Percentiles rank a stretch among this genome's conserved stretches.
Evolutionary conservation across 2,329 filamentous ascomycete genomes (phyloP).

Genomic region (Sphaerulina vaccinii): DNA sequence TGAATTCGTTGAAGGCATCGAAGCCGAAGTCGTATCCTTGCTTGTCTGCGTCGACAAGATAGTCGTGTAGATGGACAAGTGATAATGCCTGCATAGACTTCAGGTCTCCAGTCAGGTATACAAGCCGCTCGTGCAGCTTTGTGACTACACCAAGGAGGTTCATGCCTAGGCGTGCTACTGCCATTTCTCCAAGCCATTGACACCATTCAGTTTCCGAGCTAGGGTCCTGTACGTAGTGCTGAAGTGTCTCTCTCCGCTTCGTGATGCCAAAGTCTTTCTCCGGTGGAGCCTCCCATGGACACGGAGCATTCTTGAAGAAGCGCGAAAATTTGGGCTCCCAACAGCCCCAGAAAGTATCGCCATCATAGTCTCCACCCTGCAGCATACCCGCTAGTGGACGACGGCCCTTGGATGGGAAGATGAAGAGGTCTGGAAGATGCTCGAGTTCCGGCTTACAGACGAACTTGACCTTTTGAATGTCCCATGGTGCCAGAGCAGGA

Average conservation of each 20-base stretch:
- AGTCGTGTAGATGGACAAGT: conserved; percentile 45
- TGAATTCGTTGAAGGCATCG: conserved; percentile 49
- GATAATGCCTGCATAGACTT: conserved; percentile 10
- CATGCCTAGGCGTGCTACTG: conserved; percentile 50
- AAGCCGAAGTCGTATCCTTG: conserved; percentile 52
- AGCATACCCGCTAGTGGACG: conserved; percentile 66
- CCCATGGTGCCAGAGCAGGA: conserved; percentile 67
- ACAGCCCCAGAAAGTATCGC: conserved; percentile 72
- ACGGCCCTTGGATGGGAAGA: conserved; percentile 67
- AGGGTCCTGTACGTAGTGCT: conserved; percentile 48
- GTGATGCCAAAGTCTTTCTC: conserved; percentile 47
- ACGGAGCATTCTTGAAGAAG: conserved; percentile 63
- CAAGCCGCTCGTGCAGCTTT: conserved; percentile 60
- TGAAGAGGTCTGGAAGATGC: conserved; percentile 71
- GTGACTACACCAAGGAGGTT: conserved; percentile 64
- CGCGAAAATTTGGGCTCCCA: conserved; percentile 67
- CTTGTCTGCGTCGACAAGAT: conserved; percentile 47
- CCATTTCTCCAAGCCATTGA: conserved; percentile 16
- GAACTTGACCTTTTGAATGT: conserved; percentile 63
- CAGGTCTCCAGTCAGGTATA: conserved; percentile 45
- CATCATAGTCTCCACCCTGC: conserved; percentile 79
- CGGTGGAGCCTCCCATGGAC: conserved; percentile 47
- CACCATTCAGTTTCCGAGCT: conserved; percentile 49
- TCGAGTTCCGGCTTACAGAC: conserved; percentile 59
- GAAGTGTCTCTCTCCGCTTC: conserved; percentile 48